Conservation (phyloP, 768 basidiomycete genomes). For the Trametes gibbosa region DNA sequence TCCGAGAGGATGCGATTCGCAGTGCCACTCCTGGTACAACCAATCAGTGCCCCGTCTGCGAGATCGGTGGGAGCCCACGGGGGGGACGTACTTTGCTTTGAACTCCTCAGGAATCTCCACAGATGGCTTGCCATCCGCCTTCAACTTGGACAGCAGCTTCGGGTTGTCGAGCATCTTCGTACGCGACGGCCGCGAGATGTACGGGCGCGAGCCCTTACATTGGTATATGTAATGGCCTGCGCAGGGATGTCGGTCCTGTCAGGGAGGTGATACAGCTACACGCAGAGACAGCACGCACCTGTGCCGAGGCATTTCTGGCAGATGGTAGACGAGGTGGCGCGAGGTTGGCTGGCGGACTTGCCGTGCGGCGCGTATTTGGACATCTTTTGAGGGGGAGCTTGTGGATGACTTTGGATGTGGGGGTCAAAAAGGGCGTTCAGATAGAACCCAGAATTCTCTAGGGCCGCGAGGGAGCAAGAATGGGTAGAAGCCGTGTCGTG, state of each 20-base stretch:
- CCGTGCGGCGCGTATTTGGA: constrained; percentile 80
- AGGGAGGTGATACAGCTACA: not conserved
- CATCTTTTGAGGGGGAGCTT: constrained; percentile 40
- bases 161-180: constrained; percentile 86
- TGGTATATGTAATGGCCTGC: constrained; percentile 89
- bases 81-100: constrained; percentile 61
- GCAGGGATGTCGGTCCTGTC: not conserved
- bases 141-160: constrained; percentile 59
- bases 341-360: constrained; percentile 57
- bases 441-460: too few relatives aligned
- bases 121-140: constrained; percentile 67
- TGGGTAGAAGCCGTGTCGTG: not conserved
- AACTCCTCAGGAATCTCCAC: constrained; percentile 92
- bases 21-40: constrained; percentile 57
- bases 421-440: not conserved
- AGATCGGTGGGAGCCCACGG: not conserved
- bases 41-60: not conserved
- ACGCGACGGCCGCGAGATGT: constrained; percentile 85
- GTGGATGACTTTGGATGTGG: not conserved
- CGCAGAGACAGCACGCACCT: constrained; percentile 39
- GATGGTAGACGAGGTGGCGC: constrained; percentile 61
- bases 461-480: too few relatives aligned
- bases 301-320: constrained; percentile 81
- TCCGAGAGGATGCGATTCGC: constrained; percentile 82
- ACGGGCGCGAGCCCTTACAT: constrained; percentile 80